Percentiles rank a stretch among this genome's conserved stretches.
These are phyloP conservation scores for Cetraspora pellucida DNA, from an alignment of 192 early-diverging fungal species.

Conservation along the genomic window DNA sequence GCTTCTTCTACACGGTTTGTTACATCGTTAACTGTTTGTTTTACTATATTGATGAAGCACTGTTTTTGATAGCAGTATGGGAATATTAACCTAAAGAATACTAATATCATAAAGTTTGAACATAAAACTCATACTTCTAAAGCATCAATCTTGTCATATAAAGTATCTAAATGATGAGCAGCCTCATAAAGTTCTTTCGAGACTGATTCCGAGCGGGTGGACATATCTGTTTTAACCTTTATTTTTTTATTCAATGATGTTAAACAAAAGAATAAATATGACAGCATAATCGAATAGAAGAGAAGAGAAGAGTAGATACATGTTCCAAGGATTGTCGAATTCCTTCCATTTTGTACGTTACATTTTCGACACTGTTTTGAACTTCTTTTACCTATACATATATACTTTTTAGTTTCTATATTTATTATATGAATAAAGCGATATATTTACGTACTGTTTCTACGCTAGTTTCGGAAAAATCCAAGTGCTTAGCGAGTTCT, in stretches of 20 bases:
- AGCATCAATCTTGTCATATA: conserved; percentile 29
- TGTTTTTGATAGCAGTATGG: not conserved
- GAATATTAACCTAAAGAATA: not conserved
- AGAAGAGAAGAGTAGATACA: not conserved
- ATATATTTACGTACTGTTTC: not conserved
- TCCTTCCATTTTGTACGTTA: conserved; percentile 25
- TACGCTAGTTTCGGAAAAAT: not conserved
- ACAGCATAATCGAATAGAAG: not conserved
- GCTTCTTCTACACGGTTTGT: conserved; percentile 25
- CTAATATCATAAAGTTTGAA: not conserved
- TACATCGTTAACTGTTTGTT: conserved; percentile 26
- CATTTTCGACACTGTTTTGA: conserved; percentile 5
- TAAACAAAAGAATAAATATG: not conserved
- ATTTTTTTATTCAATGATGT: not conserved
- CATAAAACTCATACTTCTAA: conserved; percentile 13
- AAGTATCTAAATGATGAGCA: conserved; percentile 20
- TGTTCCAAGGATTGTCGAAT: conserved; percentile 25
- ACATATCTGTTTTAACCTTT: conserved; percentile 8
- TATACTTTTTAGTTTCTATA: not conserved
- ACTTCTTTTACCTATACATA: conserved; percentile 21
- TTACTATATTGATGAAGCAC: conserved; percentile 24
- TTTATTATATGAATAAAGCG: not conserved
- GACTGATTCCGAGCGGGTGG: conserved; percentile 14
- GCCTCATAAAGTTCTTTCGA: conserved; percentile 29
- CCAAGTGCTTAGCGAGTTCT: conserved; percentile 27